Base-by-base conservation (phyloP, 176 grass and related monocot species). In the Oryza meyeriana region DNA sequence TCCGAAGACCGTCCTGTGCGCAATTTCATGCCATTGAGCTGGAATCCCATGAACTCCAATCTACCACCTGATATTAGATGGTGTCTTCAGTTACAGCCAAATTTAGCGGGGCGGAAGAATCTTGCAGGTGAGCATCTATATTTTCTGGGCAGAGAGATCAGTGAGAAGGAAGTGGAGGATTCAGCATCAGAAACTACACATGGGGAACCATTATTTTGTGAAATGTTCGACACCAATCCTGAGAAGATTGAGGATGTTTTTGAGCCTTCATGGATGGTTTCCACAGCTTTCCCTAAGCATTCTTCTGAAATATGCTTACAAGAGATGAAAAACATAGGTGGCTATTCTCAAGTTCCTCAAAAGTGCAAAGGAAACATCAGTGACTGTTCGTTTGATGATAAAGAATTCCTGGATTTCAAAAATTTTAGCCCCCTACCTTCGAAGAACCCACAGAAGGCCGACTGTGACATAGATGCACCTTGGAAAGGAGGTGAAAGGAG, bases 61-160 rank as follows among this genome's bases (percentile, higher is more conserved):
- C 48, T 98, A 10, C 82, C 77, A 64, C 69, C 45, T 29, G 90
- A 97, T 57, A 78, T 91, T 78, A 93, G 85, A 92, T 94, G 95
- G 92, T 92, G 90, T 90, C 71, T 91, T 71, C 92, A 94, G 28
- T 74, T 91, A 66, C 95, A 94, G 30, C 88, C 84, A 55, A 89
- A 69, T 87, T 89, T 91, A 17, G 83, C 74, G 13, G 82, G 84
- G 40, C 90, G 84, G 31, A 92, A 84, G 81, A 90, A 91, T 77
- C 68, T 81, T 71, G 36, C 71, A 41, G 77, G 82, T 22, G 86
- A 89, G 25, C 78, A 79, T 10, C 69, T 66, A 33, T 86, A 64
- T 48, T 74, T 48, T 24, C 67, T 86, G 11, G 71, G 27, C 20
- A 44, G 68, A 22, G 41, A 90, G 2, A 28, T 47, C 48, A 50